Evolutionary conservation across 208 protist genomes (phyloP).

Genomic region (Blechomonas ayalai): DNA sequence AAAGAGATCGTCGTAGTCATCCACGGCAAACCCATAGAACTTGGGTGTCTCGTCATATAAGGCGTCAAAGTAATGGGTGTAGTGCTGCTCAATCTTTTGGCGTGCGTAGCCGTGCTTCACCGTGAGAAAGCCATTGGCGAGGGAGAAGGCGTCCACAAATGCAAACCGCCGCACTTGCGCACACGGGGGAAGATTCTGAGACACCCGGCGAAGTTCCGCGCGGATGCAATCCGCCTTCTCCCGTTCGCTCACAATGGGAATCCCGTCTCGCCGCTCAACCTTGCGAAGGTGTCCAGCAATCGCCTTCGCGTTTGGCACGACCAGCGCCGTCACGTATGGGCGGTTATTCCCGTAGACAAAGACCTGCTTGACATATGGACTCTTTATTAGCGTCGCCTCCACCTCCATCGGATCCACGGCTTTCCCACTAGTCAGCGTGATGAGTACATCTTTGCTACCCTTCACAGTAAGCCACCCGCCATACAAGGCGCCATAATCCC

Average conservation of each 20-base stretch:
- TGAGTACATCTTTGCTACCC: slow-evolving; percentile 79
- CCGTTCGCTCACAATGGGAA: slow-evolving; percentile 81
- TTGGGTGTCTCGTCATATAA: slow-evolving; percentile 88
- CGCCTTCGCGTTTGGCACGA: slow-evolving; percentile 79
- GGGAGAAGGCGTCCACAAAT: slow-evolving; percentile 87
- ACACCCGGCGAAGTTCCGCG: slow-evolving; percentile 74
- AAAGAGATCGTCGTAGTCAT: slow-evolving; percentile 90
- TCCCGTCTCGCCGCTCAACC: slow-evolving; percentile 83
- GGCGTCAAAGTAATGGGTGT: slow-evolving; percentile 86
- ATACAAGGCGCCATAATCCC: slow-evolving; percentile 82
- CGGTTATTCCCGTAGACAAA: slow-evolving; percentile 71
- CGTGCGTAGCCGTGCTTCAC: slow-evolving; percentile 84
- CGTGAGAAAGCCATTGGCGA: slow-evolving; percentile 87
- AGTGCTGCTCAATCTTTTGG: slow-evolving; percentile 80
- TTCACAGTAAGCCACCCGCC: slow-evolving; percentile 84
- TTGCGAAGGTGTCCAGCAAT: slow-evolving; percentile 82
- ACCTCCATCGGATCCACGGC: slow-evolving; percentile 76
- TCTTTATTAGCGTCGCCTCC: slow-evolving; percentile 68
- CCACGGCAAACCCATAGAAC: slow-evolving; percentile 88
- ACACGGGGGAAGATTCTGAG: slow-evolving; percentile 62
- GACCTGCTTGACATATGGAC: slow-evolving; percentile 82
- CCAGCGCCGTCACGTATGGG: slow-evolving; percentile 70
- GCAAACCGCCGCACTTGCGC: slow-evolving; percentile 83
- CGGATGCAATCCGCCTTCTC: slow-evolving; percentile 88
- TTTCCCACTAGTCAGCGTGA: slow-evolving; percentile 75